Conservation (phyloP, 2,329 filamentous ascomycete genomes). For the Venturia asperata region DNA sequence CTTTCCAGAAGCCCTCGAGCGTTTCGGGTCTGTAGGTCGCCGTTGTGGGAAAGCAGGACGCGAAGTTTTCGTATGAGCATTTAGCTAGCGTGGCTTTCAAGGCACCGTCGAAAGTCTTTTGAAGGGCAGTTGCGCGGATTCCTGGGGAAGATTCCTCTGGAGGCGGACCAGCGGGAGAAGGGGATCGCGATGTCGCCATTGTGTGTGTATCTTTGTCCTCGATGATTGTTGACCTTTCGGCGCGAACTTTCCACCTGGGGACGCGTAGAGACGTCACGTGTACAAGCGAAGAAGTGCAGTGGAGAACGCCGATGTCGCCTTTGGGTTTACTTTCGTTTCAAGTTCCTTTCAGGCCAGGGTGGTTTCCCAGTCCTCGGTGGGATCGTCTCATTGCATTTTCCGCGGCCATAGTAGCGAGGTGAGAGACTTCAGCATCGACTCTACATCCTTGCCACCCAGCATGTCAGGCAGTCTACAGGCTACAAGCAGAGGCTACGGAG, state of each 20-base stretch:
- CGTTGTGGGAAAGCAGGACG: conserved; percentile 57
- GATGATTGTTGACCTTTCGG: background rate
- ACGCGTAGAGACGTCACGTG: background rate
- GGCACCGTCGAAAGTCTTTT: conserved; percentile 54
- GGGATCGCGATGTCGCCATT: conserved; percentile 29
- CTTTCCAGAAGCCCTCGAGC: conserved; percentile 50
- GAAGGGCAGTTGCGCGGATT: conserved; percentile 52
- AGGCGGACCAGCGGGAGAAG: conserved; percentile 47
- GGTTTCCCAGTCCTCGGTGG: background rate
- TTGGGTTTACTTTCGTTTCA: background rate
- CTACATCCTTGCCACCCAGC: no score
- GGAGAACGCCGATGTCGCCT: no score
- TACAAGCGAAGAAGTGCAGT: no score
- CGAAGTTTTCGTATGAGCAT: conserved; percentile 55
- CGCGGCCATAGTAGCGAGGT: no score
- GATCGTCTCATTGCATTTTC: background rate
- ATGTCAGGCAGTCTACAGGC: no score
- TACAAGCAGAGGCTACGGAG: no score
- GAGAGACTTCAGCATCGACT: background rate
- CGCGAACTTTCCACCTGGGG: background rate
- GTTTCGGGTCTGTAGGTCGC: conserved; percentile 50
- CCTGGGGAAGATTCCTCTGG: conserved; percentile 50
- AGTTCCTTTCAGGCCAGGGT: background rate
- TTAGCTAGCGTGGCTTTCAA: conserved; percentile 54
- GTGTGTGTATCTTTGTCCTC: background rate